phyloP scores from a whole-genome alignment of 768 basidiomycete genomes.

The Psilocybe cyanescens region DNA sequence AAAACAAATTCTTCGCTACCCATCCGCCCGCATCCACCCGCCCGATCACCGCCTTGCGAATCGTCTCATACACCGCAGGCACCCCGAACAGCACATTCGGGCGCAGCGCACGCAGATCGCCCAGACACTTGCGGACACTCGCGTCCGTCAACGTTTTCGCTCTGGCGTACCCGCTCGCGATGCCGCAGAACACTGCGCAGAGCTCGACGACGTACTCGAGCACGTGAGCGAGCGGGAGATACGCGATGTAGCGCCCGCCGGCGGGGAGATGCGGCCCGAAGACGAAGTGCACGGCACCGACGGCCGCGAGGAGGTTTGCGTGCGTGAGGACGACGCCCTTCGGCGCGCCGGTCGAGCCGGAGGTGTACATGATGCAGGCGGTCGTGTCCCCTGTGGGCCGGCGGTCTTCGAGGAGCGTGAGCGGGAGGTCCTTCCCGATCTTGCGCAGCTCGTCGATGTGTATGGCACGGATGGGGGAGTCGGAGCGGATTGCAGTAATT shows the following conservation, averaged over 20 bases:
- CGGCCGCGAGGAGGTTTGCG: conserved; percentile 73
- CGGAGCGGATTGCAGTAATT: conserved; percentile 50
- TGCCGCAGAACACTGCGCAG: conserved; percentile 64
- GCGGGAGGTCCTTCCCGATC: conserved; percentile 52
- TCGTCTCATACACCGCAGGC: conserved; percentile 89
- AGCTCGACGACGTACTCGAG: conserved; percentile 90
- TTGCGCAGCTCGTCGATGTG: conserved; percentile 68
- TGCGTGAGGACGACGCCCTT: conserved; percentile 89
- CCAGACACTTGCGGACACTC: conserved; percentile 72
- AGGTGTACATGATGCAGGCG: conserved; percentile 61
- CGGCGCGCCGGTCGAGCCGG: conserved; percentile 81
- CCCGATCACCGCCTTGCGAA: conserved; percentile 81
- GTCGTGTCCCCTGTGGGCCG: conserved; percentile 35
- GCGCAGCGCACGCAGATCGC: conserved; percentile 74
- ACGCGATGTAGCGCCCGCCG: conserved; percentile 73
- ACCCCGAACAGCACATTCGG: conserved; percentile 87
- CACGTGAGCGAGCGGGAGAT: conserved; percentile 87
- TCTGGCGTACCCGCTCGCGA: conserved; percentile 78
- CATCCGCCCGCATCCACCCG: conserved; percentile 66
- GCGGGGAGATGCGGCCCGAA: conserved; percentile 56
- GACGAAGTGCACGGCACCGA: conserved; percentile 68
- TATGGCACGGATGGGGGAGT: conserved; percentile 47
- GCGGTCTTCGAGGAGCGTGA: conserved; percentile 45
- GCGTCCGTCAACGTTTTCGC: conserved; percentile 89
- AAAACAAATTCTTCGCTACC: conserved; percentile 68